Percentiles rank a stretch among this genome's conserved stretches.
These are phyloP conservation scores for Erucastrum elatum DNA, from an alignment of 345 rosid species.

Conservation along the genomic window DNA sequence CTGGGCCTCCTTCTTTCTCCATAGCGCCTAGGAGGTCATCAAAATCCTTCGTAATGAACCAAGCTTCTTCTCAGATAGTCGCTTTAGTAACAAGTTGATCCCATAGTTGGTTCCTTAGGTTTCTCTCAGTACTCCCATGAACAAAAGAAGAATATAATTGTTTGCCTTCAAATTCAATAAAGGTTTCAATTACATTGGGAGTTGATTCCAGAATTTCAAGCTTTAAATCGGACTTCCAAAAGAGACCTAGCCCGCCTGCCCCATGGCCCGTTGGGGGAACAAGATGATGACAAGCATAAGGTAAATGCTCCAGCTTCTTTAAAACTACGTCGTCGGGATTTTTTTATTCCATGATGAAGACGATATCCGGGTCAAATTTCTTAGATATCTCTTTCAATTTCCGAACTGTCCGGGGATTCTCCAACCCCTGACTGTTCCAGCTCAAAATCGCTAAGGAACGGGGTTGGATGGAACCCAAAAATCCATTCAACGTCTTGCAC, in stretches of 20 bases:
- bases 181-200: background rate
- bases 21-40: background rate
- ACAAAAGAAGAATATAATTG: background rate
- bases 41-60: background rate
- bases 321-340: background rate
- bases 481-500: too few species aligned
- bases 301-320: background rate
- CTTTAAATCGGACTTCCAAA: background rate
- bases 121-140: background rate
- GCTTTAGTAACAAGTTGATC: background rate
- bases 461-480: too few species aligned
- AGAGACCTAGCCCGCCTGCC: background rate
- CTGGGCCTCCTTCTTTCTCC: background rate
- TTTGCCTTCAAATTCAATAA: background rate
- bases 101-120: background rate
- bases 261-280: background rate
- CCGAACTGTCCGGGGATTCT: too few species aligned
- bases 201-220: background rate
- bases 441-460: too few species aligned
- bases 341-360: background rate
- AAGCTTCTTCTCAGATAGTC: background rate
- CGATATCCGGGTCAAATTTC: too few species aligned
- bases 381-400: too few species aligned
- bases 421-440: too few species aligned
- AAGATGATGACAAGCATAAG: background rate